A percentile compares a stretch with the other conserved stretches of the same genome.
Conservation (phyloP, 495 filamentous ascomycete genomes). For the Penicillium cinerascens region DNA sequence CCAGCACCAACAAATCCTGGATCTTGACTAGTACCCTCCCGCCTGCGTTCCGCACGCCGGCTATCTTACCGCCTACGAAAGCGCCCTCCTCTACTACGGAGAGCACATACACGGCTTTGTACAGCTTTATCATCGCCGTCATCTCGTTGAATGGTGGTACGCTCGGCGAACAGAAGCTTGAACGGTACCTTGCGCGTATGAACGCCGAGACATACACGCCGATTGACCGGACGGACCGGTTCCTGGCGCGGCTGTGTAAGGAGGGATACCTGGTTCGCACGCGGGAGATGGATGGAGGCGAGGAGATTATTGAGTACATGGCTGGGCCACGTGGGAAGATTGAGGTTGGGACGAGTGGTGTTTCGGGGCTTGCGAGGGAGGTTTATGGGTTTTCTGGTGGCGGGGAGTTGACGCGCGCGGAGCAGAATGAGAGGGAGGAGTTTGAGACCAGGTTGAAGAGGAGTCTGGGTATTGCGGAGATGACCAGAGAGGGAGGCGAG, state of each 20-base stretch:
- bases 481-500: constrained; percentile 7
- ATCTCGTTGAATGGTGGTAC: constrained; percentile 69
- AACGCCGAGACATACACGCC: constrained; percentile 75
- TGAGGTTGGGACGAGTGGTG: constrained; percentile 72
- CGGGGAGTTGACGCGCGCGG: constrained; percentile 44
- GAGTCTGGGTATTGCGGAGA: constrained; percentile 26
- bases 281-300: constrained; percentile 63
- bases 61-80: constrained; percentile 65
- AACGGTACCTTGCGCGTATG: constrained; percentile 67
- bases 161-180: constrained; percentile 68
- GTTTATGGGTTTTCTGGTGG: constrained; percentile 48
- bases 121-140: constrained; percentile 72
- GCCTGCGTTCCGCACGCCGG: constrained; percentile 54
- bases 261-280: constrained; percentile 79
- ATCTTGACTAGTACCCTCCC: constrained; percentile 72
- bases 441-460: constrained; percentile 31
- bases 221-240: constrained; percentile 69
- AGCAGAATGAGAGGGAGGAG: constrained; percentile 25
- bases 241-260: constrained; percentile 69
- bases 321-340: constrained; percentile 81
- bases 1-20: constrained; percentile 62
- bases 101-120: constrained; percentile 73
- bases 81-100: constrained; percentile 63
- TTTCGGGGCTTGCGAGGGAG: constrained; percentile 63
- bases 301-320: constrained; percentile 72